phyloP scores from a whole-genome alignment of 78 protist species.

The Chrysochromulina parva region DNA sequence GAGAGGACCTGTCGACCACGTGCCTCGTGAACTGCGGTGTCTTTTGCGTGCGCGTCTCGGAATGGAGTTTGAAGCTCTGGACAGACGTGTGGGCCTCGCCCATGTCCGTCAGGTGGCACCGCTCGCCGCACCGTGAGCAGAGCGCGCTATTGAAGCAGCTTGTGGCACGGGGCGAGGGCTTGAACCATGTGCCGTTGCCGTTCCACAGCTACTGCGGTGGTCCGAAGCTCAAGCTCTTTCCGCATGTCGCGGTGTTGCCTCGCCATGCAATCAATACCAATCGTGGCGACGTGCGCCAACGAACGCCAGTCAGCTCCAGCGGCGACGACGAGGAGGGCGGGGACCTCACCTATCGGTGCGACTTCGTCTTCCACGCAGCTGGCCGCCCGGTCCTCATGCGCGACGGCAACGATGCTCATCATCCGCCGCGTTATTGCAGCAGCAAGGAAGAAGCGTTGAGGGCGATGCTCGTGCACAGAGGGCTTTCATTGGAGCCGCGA shows the following conservation, averaged over 20 bases:
- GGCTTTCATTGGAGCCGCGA: not conserved
- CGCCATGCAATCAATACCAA: not conserved
- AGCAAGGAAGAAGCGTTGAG: not conserved
- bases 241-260: not conserved
- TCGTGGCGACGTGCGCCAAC: not conserved
- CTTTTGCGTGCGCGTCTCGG: not conserved
- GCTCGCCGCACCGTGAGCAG: not conserved
- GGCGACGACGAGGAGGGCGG: no score
- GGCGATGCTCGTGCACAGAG: not conserved
- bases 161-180: not conserved
- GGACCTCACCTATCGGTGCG: not conserved
- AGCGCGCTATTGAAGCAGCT: not conserved
- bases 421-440: not conserved
- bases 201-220: not conserved
- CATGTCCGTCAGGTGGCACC: not conserved
- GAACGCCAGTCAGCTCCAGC: no score
- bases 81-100: not conserved
- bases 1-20: not conserved
- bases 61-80: not conserved
- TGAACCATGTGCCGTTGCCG: not conserved
- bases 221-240: not conserved
- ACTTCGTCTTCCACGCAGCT: not conserved
- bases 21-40: not conserved
- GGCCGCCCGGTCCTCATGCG: not conserved
- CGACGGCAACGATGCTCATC: not conserved